Evolutionary conservation across 257 asterid species (phyloP).

Genomic region (Solanum gandarillasii): DNA sequence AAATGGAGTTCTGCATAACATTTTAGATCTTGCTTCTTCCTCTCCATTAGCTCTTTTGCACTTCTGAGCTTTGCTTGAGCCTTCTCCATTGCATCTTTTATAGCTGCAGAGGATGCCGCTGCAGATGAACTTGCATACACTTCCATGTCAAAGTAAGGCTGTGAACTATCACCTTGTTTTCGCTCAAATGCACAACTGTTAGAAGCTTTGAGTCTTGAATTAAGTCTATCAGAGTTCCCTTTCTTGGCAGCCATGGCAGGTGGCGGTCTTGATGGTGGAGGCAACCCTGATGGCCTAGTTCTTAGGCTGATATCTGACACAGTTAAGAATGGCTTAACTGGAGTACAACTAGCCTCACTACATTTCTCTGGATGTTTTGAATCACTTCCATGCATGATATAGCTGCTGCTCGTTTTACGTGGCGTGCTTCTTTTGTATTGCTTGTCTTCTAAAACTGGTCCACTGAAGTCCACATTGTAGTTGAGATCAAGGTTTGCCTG

Average conservation of each 20-base stretch:
- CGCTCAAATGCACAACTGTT: conserved; percentile 30
- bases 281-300: conserved; percentile 73
- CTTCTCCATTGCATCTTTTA: conserved; percentile 25
- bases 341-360: conserved; percentile 12
- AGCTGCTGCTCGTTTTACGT: conserved; percentile 15
- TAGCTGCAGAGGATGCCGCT: conserved; percentile 16
- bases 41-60: conserved; percentile 26
- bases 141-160: conserved; percentile 45
- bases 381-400: conserved; percentile 13
- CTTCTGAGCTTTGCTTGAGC: conserved; percentile 22
- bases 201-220: conserved; percentile 25
- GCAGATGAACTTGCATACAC: conserved; percentile 35
- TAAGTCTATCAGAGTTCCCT: conserved; percentile 14
- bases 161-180: conserved; percentile 25
- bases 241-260: conserved; percentile 45
- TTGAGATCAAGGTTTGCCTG: conserved; percentile 20
- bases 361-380: conserved; percentile 11
- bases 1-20: conserved; percentile 12
- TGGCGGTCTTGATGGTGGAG: conserved; percentile 95
- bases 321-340: conserved; percentile 46
- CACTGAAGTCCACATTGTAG: conserved; percentile 12
- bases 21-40: conserved; percentile 10
- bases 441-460: conserved; percentile 20
- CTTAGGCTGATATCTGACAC: conserved; percentile 68
- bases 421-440: conserved; percentile 11